Evolutionary conservation across 2,329 filamentous ascomycete species (phyloP).

Genomic region (Xylariaceae sp.): DNA sequence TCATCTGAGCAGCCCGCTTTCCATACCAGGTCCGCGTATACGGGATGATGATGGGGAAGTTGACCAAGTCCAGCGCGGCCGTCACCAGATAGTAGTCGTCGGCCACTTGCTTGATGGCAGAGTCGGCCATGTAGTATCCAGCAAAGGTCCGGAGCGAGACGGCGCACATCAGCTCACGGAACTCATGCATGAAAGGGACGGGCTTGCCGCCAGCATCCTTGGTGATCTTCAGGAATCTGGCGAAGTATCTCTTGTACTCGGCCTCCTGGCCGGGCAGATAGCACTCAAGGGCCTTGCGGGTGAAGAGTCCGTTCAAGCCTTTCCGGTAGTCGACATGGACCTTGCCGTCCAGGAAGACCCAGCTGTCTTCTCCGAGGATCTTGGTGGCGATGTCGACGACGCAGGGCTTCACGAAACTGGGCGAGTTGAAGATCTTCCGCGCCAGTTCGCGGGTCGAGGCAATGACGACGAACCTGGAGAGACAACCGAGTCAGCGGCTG

Average conservation of each 20-base stretch:
- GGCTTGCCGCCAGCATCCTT: slow-evolving; percentile 65
- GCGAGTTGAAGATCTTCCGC: slow-evolving; percentile 94
- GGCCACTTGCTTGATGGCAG: slow-evolving; percentile 85
- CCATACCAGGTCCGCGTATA: slow-evolving; percentile 97
- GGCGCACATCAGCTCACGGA: slow-evolving; percentile 92
- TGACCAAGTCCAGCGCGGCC: slow-evolving; percentile 90
- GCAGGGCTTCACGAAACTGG: slow-evolving; percentile 85
- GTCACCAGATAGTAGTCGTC: slow-evolving; percentile 97
- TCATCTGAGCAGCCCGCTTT: slow-evolving; percentile 91
- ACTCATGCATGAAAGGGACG: slow-evolving; percentile 79
- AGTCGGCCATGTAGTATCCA: slow-evolving; percentile 87
- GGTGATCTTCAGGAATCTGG: slow-evolving; percentile 68
- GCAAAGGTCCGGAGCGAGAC: slow-evolving; percentile 96
- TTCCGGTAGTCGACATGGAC: slow-evolving; percentile 95
- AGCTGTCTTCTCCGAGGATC: slow-evolving; percentile 84
- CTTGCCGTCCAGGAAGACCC: slow-evolving; percentile 95
- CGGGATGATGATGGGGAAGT: slow-evolving; percentile 93
- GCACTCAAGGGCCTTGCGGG: slow-evolving; percentile 73
- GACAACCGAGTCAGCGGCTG: slow-evolving; percentile 6
- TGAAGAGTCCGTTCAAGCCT: slow-evolving; percentile 91
- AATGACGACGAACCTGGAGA: slow-evolving; percentile 82
- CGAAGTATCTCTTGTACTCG: slow-evolving; percentile 82
- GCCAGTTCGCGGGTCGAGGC: slow-evolving; percentile 92
- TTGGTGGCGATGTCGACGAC: slow-evolving; percentile 93
- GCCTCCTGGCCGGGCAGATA: slow-evolving; percentile 92